These are phyloP conservation scores for Acaromyces ingoldii DNA, from an alignment of 1,284 basidiomycete genomes.

Conservation along the genomic window DNA sequence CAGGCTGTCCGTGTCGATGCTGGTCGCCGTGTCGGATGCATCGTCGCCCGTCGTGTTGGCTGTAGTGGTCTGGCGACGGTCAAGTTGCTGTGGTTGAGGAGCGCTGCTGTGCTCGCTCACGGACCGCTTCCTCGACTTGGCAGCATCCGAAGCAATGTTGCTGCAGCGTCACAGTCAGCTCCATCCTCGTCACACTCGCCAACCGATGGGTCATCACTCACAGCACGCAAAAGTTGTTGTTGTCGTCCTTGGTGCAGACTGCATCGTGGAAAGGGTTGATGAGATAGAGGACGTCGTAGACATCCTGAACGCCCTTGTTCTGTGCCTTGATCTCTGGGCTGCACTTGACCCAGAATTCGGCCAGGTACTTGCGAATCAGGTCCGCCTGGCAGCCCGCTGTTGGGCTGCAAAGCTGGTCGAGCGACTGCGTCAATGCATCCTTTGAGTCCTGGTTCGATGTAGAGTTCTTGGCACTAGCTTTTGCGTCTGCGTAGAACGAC, in stretches of 20 bases:
- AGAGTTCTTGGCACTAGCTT: constrained; percentile 13
- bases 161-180: neutral
- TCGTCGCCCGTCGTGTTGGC: neutral
- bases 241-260: constrained; percentile 33
- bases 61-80: neutral
- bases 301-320: constrained; percentile 19
- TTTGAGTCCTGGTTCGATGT: neutral
- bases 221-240: constrained; percentile 29
- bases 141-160: constrained; percentile 7
- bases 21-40: constrained; percentile 2
- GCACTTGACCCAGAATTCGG: constrained; percentile 33
- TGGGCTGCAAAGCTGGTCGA: constrained; percentile 25
- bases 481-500: constrained; percentile 26
- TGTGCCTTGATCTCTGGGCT: constrained; percentile 26
- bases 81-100: neutral
- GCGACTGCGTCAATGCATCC: constrained; percentile 7
- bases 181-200: neutral
- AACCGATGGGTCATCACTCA: constrained; percentile 4
- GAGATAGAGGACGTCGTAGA: constrained; percentile 45
- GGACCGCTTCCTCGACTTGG: neutral
- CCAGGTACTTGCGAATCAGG: constrained; percentile 26
- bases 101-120: neutral
- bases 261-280: constrained; percentile 38
- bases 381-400: constrained; percentile 25
- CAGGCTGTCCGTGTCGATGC: neutral